Conservation (phyloP, 176 grass and related monocot genomes). For the Paspalum notatum region DNA sequence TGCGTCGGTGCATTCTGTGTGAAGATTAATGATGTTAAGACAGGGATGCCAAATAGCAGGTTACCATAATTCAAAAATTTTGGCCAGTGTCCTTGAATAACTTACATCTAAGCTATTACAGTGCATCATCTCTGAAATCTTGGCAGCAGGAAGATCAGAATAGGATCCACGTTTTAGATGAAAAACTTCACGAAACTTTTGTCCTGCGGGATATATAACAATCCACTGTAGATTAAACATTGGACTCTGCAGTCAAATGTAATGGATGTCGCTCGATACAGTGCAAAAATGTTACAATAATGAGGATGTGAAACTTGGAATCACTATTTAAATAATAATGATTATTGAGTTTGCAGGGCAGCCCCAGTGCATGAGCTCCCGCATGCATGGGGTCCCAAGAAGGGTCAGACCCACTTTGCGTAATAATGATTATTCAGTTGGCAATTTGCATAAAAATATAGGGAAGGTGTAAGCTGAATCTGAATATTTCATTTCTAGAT, state of each 20-base stretch:
- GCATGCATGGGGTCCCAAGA: too few species aligned
- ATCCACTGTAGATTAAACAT: slow-evolving; percentile 19
- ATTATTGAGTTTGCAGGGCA: neutral
- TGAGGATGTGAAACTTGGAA: slow-evolving; percentile 6
- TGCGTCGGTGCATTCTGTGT: slow-evolving; percentile 87
- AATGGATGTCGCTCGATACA: neutral
- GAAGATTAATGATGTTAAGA: slow-evolving; percentile 47
- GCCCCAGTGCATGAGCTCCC: too few species aligned
- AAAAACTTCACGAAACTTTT: slow-evolving; percentile 84
- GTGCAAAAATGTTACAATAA: slow-evolving; percentile 10
- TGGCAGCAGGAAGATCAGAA: slow-evolving; percentile 78
- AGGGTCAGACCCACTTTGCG: too few species aligned
- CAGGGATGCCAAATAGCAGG: neutral
- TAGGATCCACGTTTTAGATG: slow-evolving; percentile 82
- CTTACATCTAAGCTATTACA: slow-evolving; percentile 96
- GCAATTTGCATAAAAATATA: neutral
- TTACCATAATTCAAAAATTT: slow-evolving; percentile 4
- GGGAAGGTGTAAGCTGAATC: neutral
- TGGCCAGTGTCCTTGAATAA: slow-evolving; percentile 8
- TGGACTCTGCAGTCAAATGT: neutral
- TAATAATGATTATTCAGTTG: too few species aligned
- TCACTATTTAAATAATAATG: slow-evolving; percentile 16
- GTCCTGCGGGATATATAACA: slow-evolving; percentile 43
- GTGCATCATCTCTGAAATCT: slow-evolving; percentile 99
- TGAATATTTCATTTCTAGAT: slow-evolving; percentile 31